phyloP scores from a whole-genome alignment of 2,329 filamentous ascomycete species.

The Ampelomyces quisqualis region DNA sequence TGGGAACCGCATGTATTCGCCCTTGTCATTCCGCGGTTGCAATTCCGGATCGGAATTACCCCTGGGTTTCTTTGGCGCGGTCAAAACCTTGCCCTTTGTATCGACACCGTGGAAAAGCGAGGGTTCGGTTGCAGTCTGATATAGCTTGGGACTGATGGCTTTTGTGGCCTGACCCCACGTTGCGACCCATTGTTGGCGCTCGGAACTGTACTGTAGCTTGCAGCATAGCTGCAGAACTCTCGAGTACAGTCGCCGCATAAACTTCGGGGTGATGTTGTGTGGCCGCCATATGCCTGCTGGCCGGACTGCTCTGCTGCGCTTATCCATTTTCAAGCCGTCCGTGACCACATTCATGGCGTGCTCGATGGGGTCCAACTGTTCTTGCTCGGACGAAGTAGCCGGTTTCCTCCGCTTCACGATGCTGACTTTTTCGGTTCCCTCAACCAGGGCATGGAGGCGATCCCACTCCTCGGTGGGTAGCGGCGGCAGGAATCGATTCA shows the following conservation, averaged over 20 bases:
- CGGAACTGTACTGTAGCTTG: conserved; percentile 43
- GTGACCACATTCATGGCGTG: conserved; percentile 13
- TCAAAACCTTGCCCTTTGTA: conserved; percentile 12
- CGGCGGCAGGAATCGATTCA: conserved; percentile 49
- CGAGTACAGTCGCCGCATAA: conserved; percentile 51
- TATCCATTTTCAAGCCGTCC: conserved; percentile 25
- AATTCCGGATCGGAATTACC: neutral
- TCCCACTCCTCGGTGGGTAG: conserved; percentile 50
- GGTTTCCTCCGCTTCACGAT: conserved; percentile 25
- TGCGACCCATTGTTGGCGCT: conserved; percentile 27
- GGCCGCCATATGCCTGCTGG: conserved; percentile 27
- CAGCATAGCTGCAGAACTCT: conserved; percentile 47
- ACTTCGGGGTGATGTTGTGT: conserved; percentile 45
- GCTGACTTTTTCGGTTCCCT: conserved; percentile 34
- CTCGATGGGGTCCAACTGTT: conserved; percentile 2
- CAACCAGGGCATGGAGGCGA: conserved; percentile 43
- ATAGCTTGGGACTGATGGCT: conserved; percentile 11
- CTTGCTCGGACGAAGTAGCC: neutral
- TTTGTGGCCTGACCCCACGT: conserved; percentile 27
- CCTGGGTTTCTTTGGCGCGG: conserved; percentile 6
- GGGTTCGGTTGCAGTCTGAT: conserved; percentile 20
- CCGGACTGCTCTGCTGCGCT: conserved; percentile 28
- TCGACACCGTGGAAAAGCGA: conserved; percentile 36
- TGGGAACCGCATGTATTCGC: conserved; percentile 20
- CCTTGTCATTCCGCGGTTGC: conserved; percentile 19